These are phyloP conservation scores for Gloeophyllum trabeum DNA, from an alignment of 768 basidiomycete species.

Conservation along the genomic window DNA sequence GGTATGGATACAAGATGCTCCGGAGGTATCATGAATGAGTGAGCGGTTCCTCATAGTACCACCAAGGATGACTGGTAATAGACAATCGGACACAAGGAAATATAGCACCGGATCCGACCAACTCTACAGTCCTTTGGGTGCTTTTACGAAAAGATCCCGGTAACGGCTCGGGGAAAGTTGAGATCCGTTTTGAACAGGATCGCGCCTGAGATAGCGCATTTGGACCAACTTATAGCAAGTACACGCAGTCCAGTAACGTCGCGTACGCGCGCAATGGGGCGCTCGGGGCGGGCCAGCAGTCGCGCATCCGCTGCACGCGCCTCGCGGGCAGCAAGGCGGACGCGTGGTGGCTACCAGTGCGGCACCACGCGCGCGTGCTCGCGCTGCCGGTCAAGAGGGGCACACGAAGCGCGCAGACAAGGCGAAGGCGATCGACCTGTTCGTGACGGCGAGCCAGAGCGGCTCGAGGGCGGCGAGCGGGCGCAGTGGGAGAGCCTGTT, in stretches of 20 bases:
- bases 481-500: conserved; percentile 88
- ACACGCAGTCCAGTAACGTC: conserved; percentile 98
- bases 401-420: conserved; percentile 96
- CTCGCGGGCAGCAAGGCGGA: conserved; percentile 98
- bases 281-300: conserved; percentile 96
- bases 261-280: conserved; percentile 89
- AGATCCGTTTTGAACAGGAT: no score
- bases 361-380: conserved; percentile 92
- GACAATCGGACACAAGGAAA: no score
- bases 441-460: conserved; percentile 86
- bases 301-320: conserved; percentile 97
- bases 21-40: no score
- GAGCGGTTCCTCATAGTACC: no score
- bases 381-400: conserved; percentile 93
- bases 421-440: conserved; percentile 96
- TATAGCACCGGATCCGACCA: no score
- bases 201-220: no score
- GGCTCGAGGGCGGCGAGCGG: conserved; percentile 81
- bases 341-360: conserved; percentile 98
- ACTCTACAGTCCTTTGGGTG: no score
- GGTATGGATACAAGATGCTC: no score
- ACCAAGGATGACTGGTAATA: no score
- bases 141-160: no score
- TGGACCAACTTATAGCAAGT: no score
- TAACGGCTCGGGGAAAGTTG: no score